phyloP scores from a whole-genome alignment of 2,329 filamentous ascomycete species.

The Cladophialophora carrionii region DNA sequence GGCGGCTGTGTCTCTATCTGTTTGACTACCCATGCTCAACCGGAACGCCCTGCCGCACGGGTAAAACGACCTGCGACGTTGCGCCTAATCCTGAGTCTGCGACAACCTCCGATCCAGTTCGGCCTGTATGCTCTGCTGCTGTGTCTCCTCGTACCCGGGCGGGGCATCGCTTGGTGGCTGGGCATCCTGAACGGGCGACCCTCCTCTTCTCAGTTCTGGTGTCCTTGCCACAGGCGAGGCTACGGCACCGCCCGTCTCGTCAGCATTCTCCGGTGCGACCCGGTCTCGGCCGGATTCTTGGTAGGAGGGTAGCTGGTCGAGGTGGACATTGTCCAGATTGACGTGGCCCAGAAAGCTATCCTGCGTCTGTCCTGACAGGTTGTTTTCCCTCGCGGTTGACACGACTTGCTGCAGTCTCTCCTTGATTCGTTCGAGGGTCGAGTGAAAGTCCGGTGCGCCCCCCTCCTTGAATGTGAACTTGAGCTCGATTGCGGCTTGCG shows the following conservation, averaged over 20 bases:
- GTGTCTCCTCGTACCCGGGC: slow-evolving; percentile 88
- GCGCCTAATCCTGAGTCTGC: slow-evolving; percentile 15
- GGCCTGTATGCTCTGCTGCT: slow-evolving; percentile 75
- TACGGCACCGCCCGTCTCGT: slow-evolving; percentile 29
- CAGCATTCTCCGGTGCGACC: slow-evolving; percentile 39
- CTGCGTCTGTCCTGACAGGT: slow-evolving; percentile 42
- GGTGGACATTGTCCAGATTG: slow-evolving; percentile 67
- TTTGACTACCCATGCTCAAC: background rate
- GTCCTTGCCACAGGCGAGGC: slow-evolving; percentile 22
- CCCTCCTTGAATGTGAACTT: slow-evolving; percentile 92
- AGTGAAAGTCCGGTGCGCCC: slow-evolving; percentile 89
- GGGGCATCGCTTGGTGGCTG: slow-evolving; percentile 73
- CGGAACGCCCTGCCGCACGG: background rate
- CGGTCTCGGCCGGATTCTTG: slow-evolving; percentile 60
- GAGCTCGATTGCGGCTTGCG: slow-evolving; percentile 73
- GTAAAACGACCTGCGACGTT: background rate
- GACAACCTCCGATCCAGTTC: slow-evolving; percentile 65
- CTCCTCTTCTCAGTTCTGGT: slow-evolving; percentile 14
- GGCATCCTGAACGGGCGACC: slow-evolving; percentile 14
- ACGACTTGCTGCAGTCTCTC: slow-evolving; percentile 81
- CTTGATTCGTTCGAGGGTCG: slow-evolving; percentile 79
- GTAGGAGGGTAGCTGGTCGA: slow-evolving; percentile 88
- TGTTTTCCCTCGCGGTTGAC: slow-evolving; percentile 71
- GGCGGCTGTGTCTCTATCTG: background rate
- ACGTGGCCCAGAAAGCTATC: slow-evolving; percentile 51